A percentile compares a stretch with the other conserved stretches of the same genome.
These are phyloP conservation scores for Microsporum ferrugineum DNA, from an alignment of 2,329 filamentous ascomycete genomes.

Conservation along the genomic window DNA sequence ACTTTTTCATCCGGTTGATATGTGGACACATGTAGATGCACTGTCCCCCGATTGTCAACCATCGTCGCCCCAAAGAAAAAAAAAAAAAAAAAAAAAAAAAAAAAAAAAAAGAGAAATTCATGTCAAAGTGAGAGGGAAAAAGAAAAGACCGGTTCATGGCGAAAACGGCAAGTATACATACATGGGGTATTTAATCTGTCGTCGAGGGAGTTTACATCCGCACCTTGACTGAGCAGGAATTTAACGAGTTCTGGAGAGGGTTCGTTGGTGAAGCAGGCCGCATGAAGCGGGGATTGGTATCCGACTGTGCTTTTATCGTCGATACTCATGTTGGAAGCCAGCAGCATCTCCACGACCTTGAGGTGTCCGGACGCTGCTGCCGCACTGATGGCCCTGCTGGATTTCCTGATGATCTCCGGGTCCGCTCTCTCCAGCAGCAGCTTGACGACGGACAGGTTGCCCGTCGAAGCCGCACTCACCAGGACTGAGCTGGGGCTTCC, in stretches of 20 bases:
- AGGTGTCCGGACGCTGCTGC: neutral
- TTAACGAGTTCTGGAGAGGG: neutral
- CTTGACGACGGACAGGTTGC: neutral
- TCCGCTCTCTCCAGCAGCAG: neutral
- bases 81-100: neutral
- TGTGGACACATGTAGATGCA: conserved; percentile 1
- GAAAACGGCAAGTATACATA: neutral
- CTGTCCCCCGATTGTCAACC: neutral
- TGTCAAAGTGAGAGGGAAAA: too few relatives aligned
- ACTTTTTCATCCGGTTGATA: neutral
- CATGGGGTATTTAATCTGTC: neutral
- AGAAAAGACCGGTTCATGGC: too few relatives aligned
- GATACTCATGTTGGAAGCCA: neutral
- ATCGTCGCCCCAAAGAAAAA: neutral
- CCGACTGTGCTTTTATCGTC: neutral
- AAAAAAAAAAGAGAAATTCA: neutral
- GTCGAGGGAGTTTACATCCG: neutral
- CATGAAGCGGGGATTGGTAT: neutral
- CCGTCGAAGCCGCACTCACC: neutral
- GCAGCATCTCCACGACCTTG: neutral
- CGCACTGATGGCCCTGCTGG: neutral
- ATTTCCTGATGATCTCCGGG: neutral
- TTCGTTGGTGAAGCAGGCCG: neutral
- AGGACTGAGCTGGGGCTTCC: neutral
- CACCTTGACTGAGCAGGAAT: neutral